Evolutionary conservation across 345 rosid species (phyloP), one percentile per base, ranked within the genome.

Genomic region (Trapa bicornis): DNA sequence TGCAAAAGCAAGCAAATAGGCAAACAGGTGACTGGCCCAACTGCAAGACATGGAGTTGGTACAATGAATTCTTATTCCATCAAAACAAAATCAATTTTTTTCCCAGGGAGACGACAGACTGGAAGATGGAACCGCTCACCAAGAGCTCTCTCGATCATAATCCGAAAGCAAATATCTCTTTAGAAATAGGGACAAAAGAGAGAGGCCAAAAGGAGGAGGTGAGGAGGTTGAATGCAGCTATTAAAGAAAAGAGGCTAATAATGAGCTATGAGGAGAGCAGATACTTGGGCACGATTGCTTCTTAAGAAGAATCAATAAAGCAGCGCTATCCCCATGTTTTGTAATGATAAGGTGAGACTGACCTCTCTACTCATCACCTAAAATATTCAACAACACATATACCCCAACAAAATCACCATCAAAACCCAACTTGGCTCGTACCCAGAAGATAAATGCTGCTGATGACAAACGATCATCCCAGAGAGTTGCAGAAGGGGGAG

Each of bases 221-320:
- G 71, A n/a, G 64, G 71, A 63, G 70, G 76, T 81, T 75, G 81
- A 79, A 78, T 74, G 68, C 75, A 61, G 69, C 69, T 75, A 73
- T 81, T 70, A 78, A 69, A 76, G 75, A 52, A 22, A 72, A 37
- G 9, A 22, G 71, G 68, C 71, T 67, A 65, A 73, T 78, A 35
- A 80, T 74, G 73, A 75, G 73, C 73, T 75, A 77, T 65, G 63
- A 69, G 66, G 33, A 56, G 68, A 37, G 72, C 71, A 48, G 61
- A 71, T 65, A 65, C 43, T 71, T 71, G n/a, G 67, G 45, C 72
- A 70, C 77, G 77, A 73, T 72, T 64, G 67, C 60, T 35, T 71
- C 74, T 66, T 33, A 58, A 22, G 41, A 68, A 64, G 48, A 64
- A 14, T 14, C 65, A 62, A 60, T 29, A 60, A 62, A 62, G 39